A percentile compares a stretch with the other conserved stretches of the same genome.
Evolutionary conservation across 495 filamentous ascomycete genomes (phyloP).

Genomic region (Lindgomyces ingoldianus): DNA sequence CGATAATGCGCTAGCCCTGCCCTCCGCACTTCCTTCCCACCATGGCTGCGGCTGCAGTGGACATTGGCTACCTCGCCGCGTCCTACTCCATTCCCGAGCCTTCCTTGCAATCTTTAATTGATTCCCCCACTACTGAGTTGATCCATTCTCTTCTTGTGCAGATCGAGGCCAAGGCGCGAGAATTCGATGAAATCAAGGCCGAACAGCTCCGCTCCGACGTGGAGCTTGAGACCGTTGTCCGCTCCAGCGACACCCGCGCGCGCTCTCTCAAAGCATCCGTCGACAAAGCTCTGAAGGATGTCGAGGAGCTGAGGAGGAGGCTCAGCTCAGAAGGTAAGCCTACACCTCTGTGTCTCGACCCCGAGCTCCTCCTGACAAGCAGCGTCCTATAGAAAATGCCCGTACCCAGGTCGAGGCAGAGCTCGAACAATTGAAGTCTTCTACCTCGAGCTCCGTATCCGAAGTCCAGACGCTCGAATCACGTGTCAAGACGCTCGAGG

Average conservation of each 20-base stretch:
- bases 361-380: constrained; percentile 19
- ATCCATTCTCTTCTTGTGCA: constrained; percentile 67
- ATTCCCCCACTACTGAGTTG: constrained; percentile 75
- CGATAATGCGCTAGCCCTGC: constrained; percentile 29
- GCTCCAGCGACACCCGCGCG: constrained; percentile 74
- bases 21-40: constrained; percentile 37
- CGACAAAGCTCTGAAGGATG: constrained; percentile 79
- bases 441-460: constrained; percentile 70
- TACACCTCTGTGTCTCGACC: neutral
- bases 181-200: constrained; percentile 73
- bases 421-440: constrained; percentile 74
- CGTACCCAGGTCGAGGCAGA: constrained; percentile 74
- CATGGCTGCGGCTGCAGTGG: constrained; percentile 76
- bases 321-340: constrained; percentile 75
- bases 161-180: constrained; percentile 71
- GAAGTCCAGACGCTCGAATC: constrained; percentile 74
- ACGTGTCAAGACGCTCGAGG: constrained; percentile 81
- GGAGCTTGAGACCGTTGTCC: constrained; percentile 87
- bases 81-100: constrained; percentile 72
- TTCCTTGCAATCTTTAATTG: constrained; percentile 64
- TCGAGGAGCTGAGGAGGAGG: constrained; percentile 69
- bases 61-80: constrained; percentile 72
- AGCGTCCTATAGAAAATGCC: constrained; percentile 55
- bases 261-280: constrained; percentile 75
- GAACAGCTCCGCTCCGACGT: constrained; percentile 84